Evolutionary conservation across 805 yeast genomes (phyloP).

Genomic region (Nakazawaea wickerhamii): DNA sequence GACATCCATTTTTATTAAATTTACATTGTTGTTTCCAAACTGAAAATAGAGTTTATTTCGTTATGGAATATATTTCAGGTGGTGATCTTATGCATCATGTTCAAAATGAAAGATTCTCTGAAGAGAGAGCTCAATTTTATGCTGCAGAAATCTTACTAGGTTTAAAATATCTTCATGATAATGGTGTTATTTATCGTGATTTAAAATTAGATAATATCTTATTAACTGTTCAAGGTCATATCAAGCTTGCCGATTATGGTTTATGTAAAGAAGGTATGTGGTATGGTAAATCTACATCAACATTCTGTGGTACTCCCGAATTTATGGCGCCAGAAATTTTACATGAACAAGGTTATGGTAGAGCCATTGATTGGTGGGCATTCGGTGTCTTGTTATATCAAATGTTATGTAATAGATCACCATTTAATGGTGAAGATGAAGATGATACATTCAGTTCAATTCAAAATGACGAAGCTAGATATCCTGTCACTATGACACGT

Average conservation of each 20-base stretch:
- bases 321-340: constrained; percentile 98
- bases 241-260: constrained; percentile 96
- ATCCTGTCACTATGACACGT: constrained; percentile 96
- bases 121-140: constrained; percentile 90
- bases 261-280: constrained; percentile 80
- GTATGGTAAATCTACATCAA: constrained; percentile 73
- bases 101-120: constrained; percentile 84
- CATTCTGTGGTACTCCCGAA: constrained; percentile 99
- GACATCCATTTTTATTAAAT: constrained; percentile 89
- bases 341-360: constrained; percentile 85
- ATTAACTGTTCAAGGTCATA: constrained; percentile 86
- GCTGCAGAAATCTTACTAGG: constrained; percentile 95
- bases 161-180: constrained; percentile 87
- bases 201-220: constrained; percentile 91
- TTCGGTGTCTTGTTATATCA: constrained; percentile 95
- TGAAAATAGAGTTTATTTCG: constrained; percentile 94
- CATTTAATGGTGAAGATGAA: constrained; percentile 90
- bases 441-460: constrained; percentile 97
- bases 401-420: constrained; percentile 94
- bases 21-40: constrained; percentile 96
- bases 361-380: constrained; percentile 99
- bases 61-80: constrained; percentile 96
- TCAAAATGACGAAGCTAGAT: constrained; percentile 90
- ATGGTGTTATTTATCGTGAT: constrained; percentile 94
- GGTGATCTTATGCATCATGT: constrained; percentile 99